These are phyloP conservation scores for Pythium brassicae DNA, from an alignment of 352 stramenopile genomes.

Conservation along the genomic window DNA sequence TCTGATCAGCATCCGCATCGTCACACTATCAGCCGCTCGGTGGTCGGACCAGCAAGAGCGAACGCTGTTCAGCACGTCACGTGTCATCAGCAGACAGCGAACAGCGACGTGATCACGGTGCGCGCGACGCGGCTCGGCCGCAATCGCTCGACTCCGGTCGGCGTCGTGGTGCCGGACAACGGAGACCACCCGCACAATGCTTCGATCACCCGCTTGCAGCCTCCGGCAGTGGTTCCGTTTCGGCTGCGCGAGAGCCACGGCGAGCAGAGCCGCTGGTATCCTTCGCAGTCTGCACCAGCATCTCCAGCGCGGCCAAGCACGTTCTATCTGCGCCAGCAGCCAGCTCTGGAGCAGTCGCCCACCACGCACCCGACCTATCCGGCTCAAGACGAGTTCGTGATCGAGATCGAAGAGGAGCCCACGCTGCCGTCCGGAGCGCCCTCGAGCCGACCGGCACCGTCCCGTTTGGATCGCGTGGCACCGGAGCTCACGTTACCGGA, in stretches of 20 bases:
- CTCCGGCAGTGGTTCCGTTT: conserved; percentile 4
- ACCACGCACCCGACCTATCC: neutral
- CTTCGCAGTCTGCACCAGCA: neutral
- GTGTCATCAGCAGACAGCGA: conserved; percentile 1
- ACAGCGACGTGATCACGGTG: conserved; percentile 2
- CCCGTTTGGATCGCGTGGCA: neutral
- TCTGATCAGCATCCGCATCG: neutral
- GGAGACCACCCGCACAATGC: neutral
- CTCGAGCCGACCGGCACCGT: neutral
- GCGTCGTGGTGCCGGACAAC: neutral
- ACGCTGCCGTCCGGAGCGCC: neutral
- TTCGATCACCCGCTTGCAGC: neutral
- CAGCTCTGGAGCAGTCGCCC: conserved; percentile 7
- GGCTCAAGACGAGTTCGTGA: neutral
- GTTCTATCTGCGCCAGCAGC: neutral
- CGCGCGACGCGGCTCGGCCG: conserved; percentile 2
- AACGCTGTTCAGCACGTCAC: neutral
- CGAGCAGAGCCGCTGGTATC: neutral
- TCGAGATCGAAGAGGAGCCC: neutral
- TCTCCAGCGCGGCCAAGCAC: neutral
- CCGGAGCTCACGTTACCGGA: neutral
- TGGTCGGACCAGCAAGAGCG: neutral
- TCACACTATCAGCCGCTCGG: conserved; percentile 3
- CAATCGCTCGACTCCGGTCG: conserved; percentile 1
- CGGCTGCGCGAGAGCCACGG: conserved; percentile 1